Conservation (phyloP, 352 stramenopile genomes). For the Blastocystis hominis region DNA sequence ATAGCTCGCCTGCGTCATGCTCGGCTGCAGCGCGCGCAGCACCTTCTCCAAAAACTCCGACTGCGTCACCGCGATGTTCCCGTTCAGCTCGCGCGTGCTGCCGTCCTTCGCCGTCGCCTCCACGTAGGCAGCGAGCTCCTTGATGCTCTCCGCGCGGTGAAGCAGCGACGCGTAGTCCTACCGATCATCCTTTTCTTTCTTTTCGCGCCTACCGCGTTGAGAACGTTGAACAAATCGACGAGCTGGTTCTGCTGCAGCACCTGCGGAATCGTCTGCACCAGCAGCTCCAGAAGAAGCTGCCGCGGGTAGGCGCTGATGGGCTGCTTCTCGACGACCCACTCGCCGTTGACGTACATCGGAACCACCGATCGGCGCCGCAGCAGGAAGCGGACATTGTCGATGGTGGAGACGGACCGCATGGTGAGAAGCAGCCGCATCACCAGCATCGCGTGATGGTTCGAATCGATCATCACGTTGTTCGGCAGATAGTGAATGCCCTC, state of each 20-base stretch:
- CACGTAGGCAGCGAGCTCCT: neutral
- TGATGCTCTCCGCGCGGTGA: neutral
- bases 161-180: slow-evolving; percentile 17
- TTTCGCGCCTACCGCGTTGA: neutral
- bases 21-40: neutral
- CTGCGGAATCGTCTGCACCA: neutral
- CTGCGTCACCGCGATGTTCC: slow-evolving; percentile 37
- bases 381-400: slow-evolving; percentile 26
- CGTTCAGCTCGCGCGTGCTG: slow-evolving; percentile 39
- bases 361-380: slow-evolving; percentile 3
- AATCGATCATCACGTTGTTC: slow-evolving; percentile 11
- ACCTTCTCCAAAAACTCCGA: slow-evolving; percentile 17
- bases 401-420: neutral
- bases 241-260: neutral
- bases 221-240: neutral
- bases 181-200: no score
- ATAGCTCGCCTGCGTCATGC: neutral
- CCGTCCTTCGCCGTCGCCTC: neutral
- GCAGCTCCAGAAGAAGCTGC: neutral
- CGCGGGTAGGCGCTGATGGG: neutral
- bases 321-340: neutral
- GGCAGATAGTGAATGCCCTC: neutral
- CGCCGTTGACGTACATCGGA: neutral
- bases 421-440: neutral
- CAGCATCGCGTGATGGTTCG: neutral